Evolutionary conservation across 345 rosid genomes (phyloP), one percentile per base, ranked within the genome.

Genomic region (Streptanthus diversifolius): DNA sequence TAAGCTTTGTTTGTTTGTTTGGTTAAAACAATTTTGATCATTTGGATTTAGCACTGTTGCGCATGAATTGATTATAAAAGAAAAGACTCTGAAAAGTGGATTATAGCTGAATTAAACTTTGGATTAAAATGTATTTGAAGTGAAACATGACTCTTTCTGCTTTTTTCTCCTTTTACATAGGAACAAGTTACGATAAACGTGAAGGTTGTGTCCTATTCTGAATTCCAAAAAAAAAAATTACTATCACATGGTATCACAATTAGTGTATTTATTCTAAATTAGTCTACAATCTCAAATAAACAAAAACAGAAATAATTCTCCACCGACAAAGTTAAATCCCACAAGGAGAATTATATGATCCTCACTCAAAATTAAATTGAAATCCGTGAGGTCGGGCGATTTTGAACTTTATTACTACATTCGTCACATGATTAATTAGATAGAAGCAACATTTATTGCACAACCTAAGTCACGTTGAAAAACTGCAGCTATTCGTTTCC

Each of bases 131-230:
- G 12, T 13, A 43, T 14, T 21, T 21, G 45, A 7, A 71, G 59
- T 48, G 75, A 71, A 47, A 35, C 66, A 58, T 45, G 48, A 47
- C 66, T 15, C 45, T 44, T 48, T 60, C 61, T 65, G 64, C 21
- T 44, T 11, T 41, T 69, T 30, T 69, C 33, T 55, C 30, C 54
- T 41, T 40, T 40, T 41, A 12, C 35, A 14, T 7, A 25, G 54
- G 72, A 58, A 66, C 73, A 74, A 17, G 39, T 48, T n/a, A 66
- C 54, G 62, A 59, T 60, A 48, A 68, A 68, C 70, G 58, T 68
- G 70, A 68, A 75, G 63, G 57, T 40, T 40, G 49, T 68, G 70
- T 68, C 64, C 63, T 43, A 33, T 53, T 68, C 41, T 24, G 2
- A 53, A 33, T 68, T 33, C 49, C 36, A 0, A 49, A 27, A 33